A percentile compares a stretch with the other conserved stretches of the same genome.
Conservation (phyloP, 176 grass and related monocot species). For the Panicum miliaceum region DNA sequence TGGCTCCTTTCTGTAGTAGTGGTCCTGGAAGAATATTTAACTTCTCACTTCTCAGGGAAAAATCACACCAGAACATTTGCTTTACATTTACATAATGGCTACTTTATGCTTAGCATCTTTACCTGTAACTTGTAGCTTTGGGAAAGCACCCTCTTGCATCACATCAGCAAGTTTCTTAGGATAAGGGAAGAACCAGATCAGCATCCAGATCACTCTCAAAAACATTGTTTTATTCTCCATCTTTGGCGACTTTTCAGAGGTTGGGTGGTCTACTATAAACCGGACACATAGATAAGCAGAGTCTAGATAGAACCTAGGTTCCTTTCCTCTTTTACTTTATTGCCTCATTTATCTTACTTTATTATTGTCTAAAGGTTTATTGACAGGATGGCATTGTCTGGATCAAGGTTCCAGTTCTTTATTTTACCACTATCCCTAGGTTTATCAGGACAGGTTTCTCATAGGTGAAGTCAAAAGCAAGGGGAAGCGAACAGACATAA, state of each 20-base stretch:
- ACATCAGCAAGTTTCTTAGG: conserved; percentile 5
- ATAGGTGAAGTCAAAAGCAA: conserved; percentile 24
- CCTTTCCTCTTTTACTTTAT: conserved; percentile 16
- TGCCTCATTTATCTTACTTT: conserved; percentile 25
- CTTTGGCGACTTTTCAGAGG: conserved; percentile 18
- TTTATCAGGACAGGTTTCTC: conserved; percentile 44
- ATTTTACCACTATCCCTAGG: conserved; percentile 36
- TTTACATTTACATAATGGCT: conserved; percentile 39
- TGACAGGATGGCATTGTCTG: conserved; percentile 39
- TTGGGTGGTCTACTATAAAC: background rate
- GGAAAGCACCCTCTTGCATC: conserved; percentile 25
- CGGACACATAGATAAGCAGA: background rate
- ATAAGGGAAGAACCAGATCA: conserved; percentile 25
- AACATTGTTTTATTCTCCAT: conserved; percentile 6
- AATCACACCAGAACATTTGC: conserved; percentile 27
- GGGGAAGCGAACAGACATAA: conserved; percentile 23
- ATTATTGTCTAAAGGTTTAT: conserved; percentile 43
- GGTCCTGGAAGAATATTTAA: conserved; percentile 52
- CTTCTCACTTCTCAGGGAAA: conserved; percentile 9
- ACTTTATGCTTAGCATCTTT: conserved; percentile 46
- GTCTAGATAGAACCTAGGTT: conserved; percentile 30
- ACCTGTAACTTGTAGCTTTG: conserved; percentile 32
- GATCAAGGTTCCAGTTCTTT: conserved; percentile 39
- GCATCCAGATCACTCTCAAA: conserved; percentile 24
- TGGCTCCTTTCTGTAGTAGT: conserved; percentile 37